phyloP scores from a whole-genome alignment of 2,329 filamentous ascomycete genomes.

The Chrysosphaeria jannelii region DNA sequence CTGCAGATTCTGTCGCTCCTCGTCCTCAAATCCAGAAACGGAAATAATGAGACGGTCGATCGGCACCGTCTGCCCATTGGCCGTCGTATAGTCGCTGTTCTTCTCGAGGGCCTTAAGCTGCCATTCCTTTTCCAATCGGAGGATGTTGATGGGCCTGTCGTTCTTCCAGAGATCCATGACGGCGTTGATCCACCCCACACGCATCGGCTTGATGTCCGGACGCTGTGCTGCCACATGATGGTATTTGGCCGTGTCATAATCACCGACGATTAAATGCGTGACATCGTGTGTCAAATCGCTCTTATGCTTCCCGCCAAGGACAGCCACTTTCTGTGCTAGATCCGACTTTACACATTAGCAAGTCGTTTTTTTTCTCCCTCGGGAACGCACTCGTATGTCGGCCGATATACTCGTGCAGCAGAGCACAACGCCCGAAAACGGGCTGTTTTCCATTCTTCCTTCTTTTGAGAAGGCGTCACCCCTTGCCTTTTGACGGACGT shows the following conservation, averaged over 20 bases:
- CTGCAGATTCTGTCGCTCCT: slow-evolving; percentile 40
- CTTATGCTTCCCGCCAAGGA: slow-evolving; percentile 70
- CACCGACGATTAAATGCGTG: slow-evolving; percentile 77
- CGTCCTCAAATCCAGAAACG: slow-evolving; percentile 25
- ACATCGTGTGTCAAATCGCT: slow-evolving; percentile 88
- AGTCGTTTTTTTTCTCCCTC: slow-evolving; percentile 1
- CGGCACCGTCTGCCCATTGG: slow-evolving; percentile 13
- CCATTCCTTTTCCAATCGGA: slow-evolving; percentile 34
- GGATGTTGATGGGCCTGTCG: slow-evolving; percentile 45
- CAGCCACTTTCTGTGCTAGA: slow-evolving; percentile 30
- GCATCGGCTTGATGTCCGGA: slow-evolving; percentile 59
- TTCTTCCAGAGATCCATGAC: slow-evolving; percentile 54
- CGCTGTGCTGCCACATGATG: slow-evolving; percentile 77
- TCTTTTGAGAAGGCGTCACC: too few species aligned
- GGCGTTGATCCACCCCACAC: slow-evolving; percentile 57
- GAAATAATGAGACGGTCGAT: slow-evolving; percentile 17
- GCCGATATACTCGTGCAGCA: slow-evolving; percentile 69
- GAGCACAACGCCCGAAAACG: slow-evolving; percentile 38
- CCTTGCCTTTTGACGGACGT: too few species aligned
- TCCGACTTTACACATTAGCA: too few species aligned
- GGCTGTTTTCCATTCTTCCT: too few species aligned
- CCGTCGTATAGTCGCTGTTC: too few species aligned
- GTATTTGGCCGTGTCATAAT: slow-evolving; percentile 77
- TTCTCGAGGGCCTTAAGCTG: slow-evolving; percentile 32
- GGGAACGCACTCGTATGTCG: slow-evolving; percentile 37